Percentiles rank a stretch among this genome's conserved stretches.
Conservation (phyloP, 768 basidiomycete species). For the Boletus vinaceobasis region DNA sequence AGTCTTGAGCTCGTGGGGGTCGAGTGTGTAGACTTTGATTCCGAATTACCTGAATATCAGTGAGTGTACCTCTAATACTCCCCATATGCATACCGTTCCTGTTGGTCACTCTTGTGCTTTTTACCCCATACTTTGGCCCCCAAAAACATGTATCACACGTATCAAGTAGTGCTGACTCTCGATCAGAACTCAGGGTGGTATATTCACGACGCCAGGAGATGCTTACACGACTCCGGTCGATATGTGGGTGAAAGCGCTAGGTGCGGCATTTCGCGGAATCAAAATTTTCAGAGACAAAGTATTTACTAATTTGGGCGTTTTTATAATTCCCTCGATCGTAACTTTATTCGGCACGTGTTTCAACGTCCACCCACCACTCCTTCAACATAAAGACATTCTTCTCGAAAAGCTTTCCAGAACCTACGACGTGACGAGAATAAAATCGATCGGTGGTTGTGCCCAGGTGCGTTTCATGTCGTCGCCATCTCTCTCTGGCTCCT, state of each 20-base stretch:
- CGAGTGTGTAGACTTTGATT: constrained; percentile 80
- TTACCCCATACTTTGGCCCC: not conserved
- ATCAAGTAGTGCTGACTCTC: constrained; percentile 18
- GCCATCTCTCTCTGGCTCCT: not conserved
- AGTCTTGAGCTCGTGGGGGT: constrained; percentile 78
- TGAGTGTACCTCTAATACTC: constrained; percentile 39
- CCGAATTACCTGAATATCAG: constrained; percentile 78
- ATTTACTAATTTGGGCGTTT: constrained; percentile 35
- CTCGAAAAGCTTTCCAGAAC: constrained; percentile 70
- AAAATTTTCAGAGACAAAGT: constrained; percentile 48
- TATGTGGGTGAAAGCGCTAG: constrained; percentile 87
- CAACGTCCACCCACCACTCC: not conserved
- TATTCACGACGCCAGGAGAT: constrained; percentile 83
- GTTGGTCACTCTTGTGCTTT: not conserved
- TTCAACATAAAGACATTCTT: constrained; percentile 54
- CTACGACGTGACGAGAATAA: constrained; percentile 68
- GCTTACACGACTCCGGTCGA: constrained; percentile 86
- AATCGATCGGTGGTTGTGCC: constrained; percentile 73
- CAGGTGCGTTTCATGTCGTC: constrained; percentile 47
- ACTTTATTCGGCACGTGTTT: constrained; percentile 27
- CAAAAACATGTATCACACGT: constrained; percentile 10
- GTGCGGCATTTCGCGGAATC: constrained; percentile 56
- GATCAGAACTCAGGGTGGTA: constrained; percentile 76
- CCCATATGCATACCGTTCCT: not conserved
- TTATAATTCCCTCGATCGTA: constrained; percentile 31